Percentiles rank a stretch among this genome's conserved stretches.
phyloP scores from a whole-genome alignment of 164 flowering plant genomes.

The Saururus chinensis region DNA sequence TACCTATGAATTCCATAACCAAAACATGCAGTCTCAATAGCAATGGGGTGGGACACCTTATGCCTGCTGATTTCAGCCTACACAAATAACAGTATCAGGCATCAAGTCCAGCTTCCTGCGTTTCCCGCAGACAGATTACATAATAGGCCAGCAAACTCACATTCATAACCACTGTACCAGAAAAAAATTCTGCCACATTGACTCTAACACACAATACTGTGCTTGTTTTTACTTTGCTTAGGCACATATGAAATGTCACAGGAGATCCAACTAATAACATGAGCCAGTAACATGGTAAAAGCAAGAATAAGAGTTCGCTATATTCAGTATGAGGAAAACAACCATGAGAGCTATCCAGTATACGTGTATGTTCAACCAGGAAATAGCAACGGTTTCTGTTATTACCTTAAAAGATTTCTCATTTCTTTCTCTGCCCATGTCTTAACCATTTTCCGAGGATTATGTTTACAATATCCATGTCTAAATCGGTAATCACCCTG shows the following conservation, averaged over 20 bases:
- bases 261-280: too few relatives aligned
- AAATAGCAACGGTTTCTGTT: too few relatives aligned
- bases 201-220: neutral
- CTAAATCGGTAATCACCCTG: slow-evolving; percentile 97
- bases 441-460: slow-evolving; percentile 97
- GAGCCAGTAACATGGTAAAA: too few relatives aligned
- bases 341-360: neutral
- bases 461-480: slow-evolving; percentile 90
- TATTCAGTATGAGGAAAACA: neutral
- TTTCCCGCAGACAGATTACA: neutral
- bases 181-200: neutral
- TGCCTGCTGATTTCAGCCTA: slow-evolving; percentile 89
- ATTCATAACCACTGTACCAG: too few relatives aligned
- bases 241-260: too few relatives aligned
- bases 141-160: neutral
- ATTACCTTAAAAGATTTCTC: slow-evolving; percentile 87
- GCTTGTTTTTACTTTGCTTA: too few relatives aligned
- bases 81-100: slow-evolving; percentile 1
- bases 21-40: slow-evolving; percentile 85
- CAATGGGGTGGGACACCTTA: slow-evolving; percentile 73
- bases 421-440: slow-evolving; percentile 99
- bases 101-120: neutral
- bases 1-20: slow-evolving; percentile 99
- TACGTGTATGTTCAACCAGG: neutral
- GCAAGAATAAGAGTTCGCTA: neutral